phyloP scores from a whole-genome alignment of 2,329 filamentous ascomycete genomes.

The Neoascochyta sp. region DNA sequence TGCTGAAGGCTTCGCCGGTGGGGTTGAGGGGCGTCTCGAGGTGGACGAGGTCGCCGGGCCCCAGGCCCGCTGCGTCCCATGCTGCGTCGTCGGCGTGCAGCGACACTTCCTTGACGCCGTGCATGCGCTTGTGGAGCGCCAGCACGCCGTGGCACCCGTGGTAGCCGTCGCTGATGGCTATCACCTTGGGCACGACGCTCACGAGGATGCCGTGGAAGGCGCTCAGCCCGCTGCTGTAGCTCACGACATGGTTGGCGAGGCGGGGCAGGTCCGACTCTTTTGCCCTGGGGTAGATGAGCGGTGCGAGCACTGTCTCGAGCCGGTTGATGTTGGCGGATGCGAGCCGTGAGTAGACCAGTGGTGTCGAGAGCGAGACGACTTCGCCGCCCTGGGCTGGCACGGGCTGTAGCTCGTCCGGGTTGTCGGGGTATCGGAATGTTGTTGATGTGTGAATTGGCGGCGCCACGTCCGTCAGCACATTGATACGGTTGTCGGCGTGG shows the following conservation, averaged over 20 bases:
- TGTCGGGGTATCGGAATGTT: conserved; percentile 74
- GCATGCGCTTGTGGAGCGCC: conserved; percentile 67
- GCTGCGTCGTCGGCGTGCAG: conserved; percentile 53
- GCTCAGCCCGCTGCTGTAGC: conserved; percentile 79
- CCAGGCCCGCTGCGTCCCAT: conserved; percentile 62
- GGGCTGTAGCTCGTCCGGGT: conserved; percentile 63
- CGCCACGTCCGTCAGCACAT: conserved; percentile 72
- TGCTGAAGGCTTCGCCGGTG: conserved; percentile 72
- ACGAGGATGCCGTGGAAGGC: conserved; percentile 86
- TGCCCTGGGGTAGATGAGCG: conserved; percentile 59
- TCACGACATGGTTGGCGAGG: conserved; percentile 55
- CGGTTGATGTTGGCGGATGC: conserved; percentile 75
- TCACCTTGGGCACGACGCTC: conserved; percentile 74
- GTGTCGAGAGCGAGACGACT: conserved; percentile 25
- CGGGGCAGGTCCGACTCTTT: conserved; percentile 12
- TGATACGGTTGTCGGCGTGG: conserved; percentile 77
- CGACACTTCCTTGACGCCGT: conserved; percentile 67
- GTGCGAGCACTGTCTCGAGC: conserved; percentile 75
- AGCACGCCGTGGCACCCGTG: conserved; percentile 92
- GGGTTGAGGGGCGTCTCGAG: conserved; percentile 94
- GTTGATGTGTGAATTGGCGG: conserved; percentile 88
- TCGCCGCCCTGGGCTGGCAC: conserved; percentile 47
- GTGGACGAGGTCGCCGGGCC: conserved; percentile 78
- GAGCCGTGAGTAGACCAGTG: conserved; percentile 72
- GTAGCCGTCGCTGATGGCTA: conserved; percentile 82